phyloP scores from a whole-genome alignment of 129 eudicot species.

The Flaveria sonorensis region DNA sequence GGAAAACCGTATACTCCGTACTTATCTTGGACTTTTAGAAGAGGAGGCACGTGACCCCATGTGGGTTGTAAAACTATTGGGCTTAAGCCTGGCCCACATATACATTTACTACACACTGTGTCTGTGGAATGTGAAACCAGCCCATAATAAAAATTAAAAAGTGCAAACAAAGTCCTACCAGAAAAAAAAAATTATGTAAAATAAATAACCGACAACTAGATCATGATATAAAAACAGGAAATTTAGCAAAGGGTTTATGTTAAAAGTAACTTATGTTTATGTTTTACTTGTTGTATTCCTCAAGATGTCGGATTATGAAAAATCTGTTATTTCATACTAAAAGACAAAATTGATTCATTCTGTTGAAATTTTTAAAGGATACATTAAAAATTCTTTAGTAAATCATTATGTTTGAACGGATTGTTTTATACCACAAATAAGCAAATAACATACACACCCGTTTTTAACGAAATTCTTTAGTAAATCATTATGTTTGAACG shows the following conservation, averaged over 20 bases:
- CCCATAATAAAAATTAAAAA: conserved; percentile 26
- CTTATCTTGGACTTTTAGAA: conserved; percentile 34
- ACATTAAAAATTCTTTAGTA: background rate
- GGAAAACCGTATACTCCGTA: conserved; percentile 34
- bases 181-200: background rate
- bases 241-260: too few species aligned
- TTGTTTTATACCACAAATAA: too few species aligned
- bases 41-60: conserved; percentile 28
- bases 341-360: too few species aligned
- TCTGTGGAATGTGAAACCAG: background rate
- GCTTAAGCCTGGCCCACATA: conserved; percentile 34
- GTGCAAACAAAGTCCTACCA: conserved; percentile 9
- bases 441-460: too few species aligned
- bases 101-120: background rate
- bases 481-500: background rate
- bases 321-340: too few species aligned
- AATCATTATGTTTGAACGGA: background rate
- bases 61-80: conserved; percentile 32
- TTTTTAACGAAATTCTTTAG: background rate
- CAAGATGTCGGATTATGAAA: too few species aligned
- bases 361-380: too few species aligned
- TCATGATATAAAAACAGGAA: background rate
- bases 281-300: too few species aligned
- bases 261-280: too few species aligned
- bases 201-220: conserved; percentile 19